Conservation (phyloP, 805 yeast genomes). For the Saccharomycopsis sp. region DNA sequence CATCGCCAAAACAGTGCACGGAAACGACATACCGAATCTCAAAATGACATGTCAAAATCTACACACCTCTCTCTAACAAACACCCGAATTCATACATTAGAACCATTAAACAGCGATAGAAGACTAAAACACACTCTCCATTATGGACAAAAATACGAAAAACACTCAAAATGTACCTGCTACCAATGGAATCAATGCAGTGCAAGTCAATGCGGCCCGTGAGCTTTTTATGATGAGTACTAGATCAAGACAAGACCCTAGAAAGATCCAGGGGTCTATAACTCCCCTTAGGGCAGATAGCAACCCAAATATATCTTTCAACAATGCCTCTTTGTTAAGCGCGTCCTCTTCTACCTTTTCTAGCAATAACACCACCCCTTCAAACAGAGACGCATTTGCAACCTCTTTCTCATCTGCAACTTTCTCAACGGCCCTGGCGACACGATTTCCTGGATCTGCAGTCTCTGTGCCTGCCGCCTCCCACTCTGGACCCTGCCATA, state of each 20-base stretch:
- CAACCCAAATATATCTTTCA: not conserved
- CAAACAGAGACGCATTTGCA: not conserved
- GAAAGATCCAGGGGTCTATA: not conserved
- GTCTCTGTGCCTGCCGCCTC: slow-evolving; percentile 38
- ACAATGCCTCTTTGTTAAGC: too few relatives aligned
- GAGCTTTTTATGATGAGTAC: slow-evolving; percentile 51
- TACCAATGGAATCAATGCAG: slow-evolving; percentile 40
- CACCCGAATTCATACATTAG: too few relatives aligned
- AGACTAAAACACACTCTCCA: too few relatives aligned
- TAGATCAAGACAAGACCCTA: slow-evolving; percentile 31
- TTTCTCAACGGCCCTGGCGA: not conserved
- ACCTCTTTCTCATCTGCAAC: not conserved
- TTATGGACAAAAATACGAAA: not conserved
- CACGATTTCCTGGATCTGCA: not conserved
- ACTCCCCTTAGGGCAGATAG: not conserved
- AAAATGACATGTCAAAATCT: too few relatives aligned
- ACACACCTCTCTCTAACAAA: too few relatives aligned
- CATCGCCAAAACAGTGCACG: too few relatives aligned
- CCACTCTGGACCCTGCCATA: slow-evolving; percentile 30
- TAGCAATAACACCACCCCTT: not conserved
- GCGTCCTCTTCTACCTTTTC: not conserved
- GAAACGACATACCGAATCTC: too few relatives aligned
- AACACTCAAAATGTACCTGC: not conserved
- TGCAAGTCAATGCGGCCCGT: slow-evolving; percentile 55
- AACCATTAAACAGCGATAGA: too few relatives aligned